Evolutionary conservation across 306 rosid species (phyloP).

Genomic region (Vigna mungo): DNA sequence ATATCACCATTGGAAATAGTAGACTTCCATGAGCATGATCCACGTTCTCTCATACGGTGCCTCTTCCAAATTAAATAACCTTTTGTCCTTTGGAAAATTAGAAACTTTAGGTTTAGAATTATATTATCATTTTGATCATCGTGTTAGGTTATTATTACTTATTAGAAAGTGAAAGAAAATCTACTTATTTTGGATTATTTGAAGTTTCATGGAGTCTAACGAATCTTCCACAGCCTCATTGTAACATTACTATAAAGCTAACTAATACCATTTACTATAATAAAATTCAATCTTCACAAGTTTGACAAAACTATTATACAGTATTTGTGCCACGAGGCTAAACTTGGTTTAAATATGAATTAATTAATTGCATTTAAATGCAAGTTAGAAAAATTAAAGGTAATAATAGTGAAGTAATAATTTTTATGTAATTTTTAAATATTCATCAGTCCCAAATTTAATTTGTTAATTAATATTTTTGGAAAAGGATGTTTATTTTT

Average conservation of each 20-base stretch:
- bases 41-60: neutral
- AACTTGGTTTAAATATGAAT: neutral
- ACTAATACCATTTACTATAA: conserved; percentile 30
- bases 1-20: neutral
- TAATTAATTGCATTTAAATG: no score
- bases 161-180: conserved; percentile 17
- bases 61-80: conserved; percentile 30
- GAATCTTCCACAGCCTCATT: conserved; percentile 14
- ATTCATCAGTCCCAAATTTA: no score
- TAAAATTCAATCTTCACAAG: neutral
- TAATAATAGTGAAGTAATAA: no score
- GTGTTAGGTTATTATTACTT: neutral
- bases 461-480: neutral
- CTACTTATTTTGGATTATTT: conserved; percentile 1
- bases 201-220: conserved; percentile 9
- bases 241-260: neutral
- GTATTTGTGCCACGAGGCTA: neutral
- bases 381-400: no score
- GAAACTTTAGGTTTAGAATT: neutral
- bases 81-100: conserved; percentile 8
- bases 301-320: neutral
- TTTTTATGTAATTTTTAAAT: no score
- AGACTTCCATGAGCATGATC: neutral
- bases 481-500: neutral
- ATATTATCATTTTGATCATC: neutral